These are phyloP conservation scores for Polyporus arcularius DNA, from an alignment of 768 basidiomycete species.

Conservation along the genomic window DNA sequence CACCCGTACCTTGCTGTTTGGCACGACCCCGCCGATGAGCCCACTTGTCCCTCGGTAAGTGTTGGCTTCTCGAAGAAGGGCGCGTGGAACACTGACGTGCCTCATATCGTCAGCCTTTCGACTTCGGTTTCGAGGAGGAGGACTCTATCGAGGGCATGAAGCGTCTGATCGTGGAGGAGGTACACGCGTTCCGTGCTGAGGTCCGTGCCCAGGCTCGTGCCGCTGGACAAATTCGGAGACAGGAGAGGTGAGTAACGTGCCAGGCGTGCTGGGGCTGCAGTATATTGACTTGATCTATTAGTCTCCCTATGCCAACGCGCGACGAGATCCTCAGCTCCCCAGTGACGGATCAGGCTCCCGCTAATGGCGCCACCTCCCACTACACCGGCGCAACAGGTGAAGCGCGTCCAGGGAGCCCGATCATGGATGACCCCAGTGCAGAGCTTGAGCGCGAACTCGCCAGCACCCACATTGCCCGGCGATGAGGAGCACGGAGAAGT, in stretches of 20 bases:
- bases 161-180: conserved; percentile 90
- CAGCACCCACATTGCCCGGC: conserved; percentile 55
- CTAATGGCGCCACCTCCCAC: conserved; percentile 70
- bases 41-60: conserved; percentile 74
- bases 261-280: neutral
- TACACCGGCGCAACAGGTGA: conserved; percentile 50
- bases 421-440: conserved; percentile 84
- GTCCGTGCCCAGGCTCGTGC: conserved; percentile 83
- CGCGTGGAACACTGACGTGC: neutral
- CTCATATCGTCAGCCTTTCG: conserved; percentile 66
- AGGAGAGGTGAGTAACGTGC: conserved; percentile 60
- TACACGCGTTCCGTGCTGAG: conserved; percentile 83
- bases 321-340: conserved; percentile 84
- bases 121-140: conserved; percentile 96
- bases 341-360: conserved; percentile 56
- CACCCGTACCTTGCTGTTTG: conserved; percentile 96
- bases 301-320: conserved; percentile 76
- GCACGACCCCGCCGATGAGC: conserved; percentile 97
- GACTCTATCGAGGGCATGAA: conserved; percentile 98
- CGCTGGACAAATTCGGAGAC: conserved; percentile 69
- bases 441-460: conserved; percentile 88
- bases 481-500: neutral
- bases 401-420: conserved; percentile 59
- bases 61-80: neutral
- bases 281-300: conserved; percentile 29